Evolutionary conservation across 1,284 basidiomycete genomes (phyloP), one percentile per base, ranked within the genome.

Genomic region (Taiwanofungus camphoratus): DNA sequence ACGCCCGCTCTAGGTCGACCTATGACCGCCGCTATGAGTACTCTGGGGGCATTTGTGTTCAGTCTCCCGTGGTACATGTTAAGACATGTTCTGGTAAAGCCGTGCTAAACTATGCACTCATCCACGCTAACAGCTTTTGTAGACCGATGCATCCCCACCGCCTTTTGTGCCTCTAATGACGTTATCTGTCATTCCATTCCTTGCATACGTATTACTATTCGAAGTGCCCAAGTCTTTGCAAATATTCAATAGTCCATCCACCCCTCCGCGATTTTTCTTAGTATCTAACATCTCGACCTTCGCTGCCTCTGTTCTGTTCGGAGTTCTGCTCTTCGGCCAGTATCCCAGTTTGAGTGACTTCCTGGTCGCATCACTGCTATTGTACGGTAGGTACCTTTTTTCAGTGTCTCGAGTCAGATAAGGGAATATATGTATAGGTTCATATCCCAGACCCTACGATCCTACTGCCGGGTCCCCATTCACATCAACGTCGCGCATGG

Each of bases 41-140:
- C 73, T 1, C 58, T 87, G 3, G 84, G 82, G 22, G 82, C 82
- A 27, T 76, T 75, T 18, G 45, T 78, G 12, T 70, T 86, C 53
- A 74, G 73, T 3, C 65, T 84, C 29, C 77, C 79, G 11, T 69
- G 84, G 41, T 87, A 86, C 52, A 52, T 73, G 13, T 76, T 83
- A 52, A 69, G 74, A 52, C 69, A 69, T 45, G 55, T 79, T 6
- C 44, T 83, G 46, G 84, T 86, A 54, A 50, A 78, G 61, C n/a
- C 13, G 24, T 26, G 6, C n/a, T 18, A 18, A 29, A 36, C 9
- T 38, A 38, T 31, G 30, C 37, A 36, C 39, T 47, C 53, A n/a
- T 9, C 23, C 30, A 21, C 29, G 44, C 50, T 43, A 20, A 47
- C 18, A 24, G 2, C 4, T 3, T 21, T 16, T 42, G 4, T 16